Base-by-base conservation (phyloP, 2,329 filamentous ascomycete species). In the Colletotrichum truncatum region DNA sequence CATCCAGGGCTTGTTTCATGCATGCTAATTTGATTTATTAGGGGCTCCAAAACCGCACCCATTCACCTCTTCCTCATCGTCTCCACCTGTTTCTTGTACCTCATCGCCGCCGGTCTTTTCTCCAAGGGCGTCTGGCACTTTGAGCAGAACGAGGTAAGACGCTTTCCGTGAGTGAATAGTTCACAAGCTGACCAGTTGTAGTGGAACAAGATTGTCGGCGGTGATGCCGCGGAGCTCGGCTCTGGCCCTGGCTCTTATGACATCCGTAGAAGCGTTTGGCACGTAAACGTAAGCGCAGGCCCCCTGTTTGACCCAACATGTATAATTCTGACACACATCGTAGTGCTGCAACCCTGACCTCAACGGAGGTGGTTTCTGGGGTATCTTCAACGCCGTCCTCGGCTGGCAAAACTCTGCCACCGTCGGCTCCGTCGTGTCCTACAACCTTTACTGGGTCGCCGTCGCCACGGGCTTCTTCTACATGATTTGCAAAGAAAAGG, bases 31-130 rank as follows among this genome's bases (percentile, higher is more conserved):
- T 10, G 11, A 0, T 86, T 85, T 32, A 63, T 77, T 92, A 58
- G 73, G 26, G 73, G 74, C 18, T 74, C 74, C 43, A 75, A 75
- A 58, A 59, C 72, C 9, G 69, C 74, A 32, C 72, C 74, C 6
- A 75, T 76, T 16, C 91, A 94, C 72, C 81, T 91, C 68, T 95
- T 96, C 82, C 81, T 96, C 38, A 89, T 95, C 71, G 79, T 89
- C 41, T 93, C 91, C 1, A 95, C 93, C 3, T 93, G 91, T 74
- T 85, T 95, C 72, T 80, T 96, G 16, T 96, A 96, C 73, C 87
- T 96, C 8, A 91, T 96, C 25, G 91, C 91, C 9, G 93, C 92
- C 1, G 92, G 92, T 60, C 86, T 95, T 57, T 93, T 94, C 79
- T 93, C 91, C 10, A 89, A 88, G 67, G 86, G 87, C 1, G 85